Percentiles rank a stretch among this genome's conserved stretches.
phyloP scores from a whole-genome alignment of 768 basidiomycete genomes.

The Coprinopsis marcescibilis region DNA sequence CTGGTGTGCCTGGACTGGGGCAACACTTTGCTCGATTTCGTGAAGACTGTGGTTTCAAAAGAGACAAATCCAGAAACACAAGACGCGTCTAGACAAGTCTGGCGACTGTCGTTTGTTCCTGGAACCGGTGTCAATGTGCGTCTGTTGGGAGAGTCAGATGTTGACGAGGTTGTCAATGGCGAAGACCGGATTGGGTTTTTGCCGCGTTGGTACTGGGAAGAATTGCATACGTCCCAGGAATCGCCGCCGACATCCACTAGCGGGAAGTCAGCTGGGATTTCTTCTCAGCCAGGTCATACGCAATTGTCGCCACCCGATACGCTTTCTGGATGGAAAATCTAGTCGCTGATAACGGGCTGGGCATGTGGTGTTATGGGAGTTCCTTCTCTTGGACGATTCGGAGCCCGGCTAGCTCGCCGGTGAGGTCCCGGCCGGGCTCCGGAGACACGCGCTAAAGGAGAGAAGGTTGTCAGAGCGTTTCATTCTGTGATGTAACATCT shows the following conservation, averaged over 20 bases:
- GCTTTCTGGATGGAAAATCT: slow-evolving; percentile 6
- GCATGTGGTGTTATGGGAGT: no score
- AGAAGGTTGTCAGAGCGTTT: no score
- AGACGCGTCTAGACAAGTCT: slow-evolving; percentile 36
- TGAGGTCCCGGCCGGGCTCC: no score
- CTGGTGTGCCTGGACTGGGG: slow-evolving; percentile 70
- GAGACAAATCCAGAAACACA: slow-evolving; percentile 15
- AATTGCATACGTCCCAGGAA: background rate
- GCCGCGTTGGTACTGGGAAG: slow-evolving; percentile 61
- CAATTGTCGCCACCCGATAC: background rate
- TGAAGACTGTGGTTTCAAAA: slow-evolving; percentile 33
- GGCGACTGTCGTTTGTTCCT: slow-evolving; percentile 67
- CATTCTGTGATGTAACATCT: no score
- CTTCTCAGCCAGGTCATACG: background rate
- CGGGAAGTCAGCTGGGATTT: background rate
- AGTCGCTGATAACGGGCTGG: slow-evolving; percentile 1
- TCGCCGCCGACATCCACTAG: background rate
- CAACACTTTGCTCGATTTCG: slow-evolving; percentile 49
- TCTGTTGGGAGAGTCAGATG: slow-evolving; percentile 40
- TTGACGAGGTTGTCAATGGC: slow-evolving; percentile 54
- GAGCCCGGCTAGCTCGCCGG: no score
- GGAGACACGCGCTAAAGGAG: no score
- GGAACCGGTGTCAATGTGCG: slow-evolving; percentile 47
- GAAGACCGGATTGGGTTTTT: slow-evolving; percentile 80
- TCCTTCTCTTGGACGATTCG: no score